Base-by-base conservation (phyloP, 495 filamentous ascomycete species). In the Aspergillus biplanus region DNA sequence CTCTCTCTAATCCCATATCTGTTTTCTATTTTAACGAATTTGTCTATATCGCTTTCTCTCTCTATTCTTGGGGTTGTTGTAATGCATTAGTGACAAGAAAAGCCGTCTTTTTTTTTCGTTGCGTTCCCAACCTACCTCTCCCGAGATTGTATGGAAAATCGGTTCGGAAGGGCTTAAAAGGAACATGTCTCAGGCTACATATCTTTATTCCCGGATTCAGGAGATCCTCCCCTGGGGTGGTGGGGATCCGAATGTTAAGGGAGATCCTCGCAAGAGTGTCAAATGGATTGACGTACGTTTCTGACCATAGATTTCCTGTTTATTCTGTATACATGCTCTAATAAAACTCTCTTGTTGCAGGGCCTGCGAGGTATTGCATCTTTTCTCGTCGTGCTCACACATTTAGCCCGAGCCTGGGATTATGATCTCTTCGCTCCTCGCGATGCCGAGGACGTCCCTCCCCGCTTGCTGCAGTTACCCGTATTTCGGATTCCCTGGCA, bases 281-380 rank as follows among this genome's bases (percentile, higher is more conserved):
- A 88, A 88, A 77, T 90, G 87, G 87, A 85, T 89, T 42, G 87
- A 90, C 82, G 86, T 87, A 73, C 66, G 84, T 80, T 42, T 33
- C 52, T 27, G 11, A n/a, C 39, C 52, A 27, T 27, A 27, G 21
- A 27, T 27, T 33, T 13, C 33, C 31, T 61, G 31, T 52, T 42
- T 35, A 32, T 21, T 34, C 48, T 49, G 16, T 39, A 34, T 47
- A 48, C 27, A 7, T 8, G 31, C 46, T 61, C 32, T 33, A 27
- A 27, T 27, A 27, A 2, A 27, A 27, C 2, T 27, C 21, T 27
- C 21, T 27, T 27, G 47, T 12, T 44, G 49, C 67, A 89, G 86
- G 87, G 87, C 49, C 78, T 90, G 1, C 78, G 87, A 62, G 87
- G 87, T 53, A 76, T 89, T 35, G 86, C 86, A 13, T 89, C 87